Evolutionary conservation across 495 filamentous ascomycete genomes (phyloP).

Genomic region (Aspergillus affinis): DNA sequence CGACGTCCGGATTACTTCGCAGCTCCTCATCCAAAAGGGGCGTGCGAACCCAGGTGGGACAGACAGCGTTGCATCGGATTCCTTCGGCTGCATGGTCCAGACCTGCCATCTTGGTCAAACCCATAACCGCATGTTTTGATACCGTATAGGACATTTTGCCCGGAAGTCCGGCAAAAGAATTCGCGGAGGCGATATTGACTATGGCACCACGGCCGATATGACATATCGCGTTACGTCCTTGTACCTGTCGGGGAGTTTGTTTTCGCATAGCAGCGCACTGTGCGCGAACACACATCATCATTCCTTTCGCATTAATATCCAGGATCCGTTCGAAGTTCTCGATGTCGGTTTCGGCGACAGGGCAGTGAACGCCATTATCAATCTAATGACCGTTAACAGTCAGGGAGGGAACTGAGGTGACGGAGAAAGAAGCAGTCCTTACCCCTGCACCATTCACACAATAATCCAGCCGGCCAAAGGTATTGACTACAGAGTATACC

Average conservation of each 20-base stretch:
- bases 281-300: neutral
- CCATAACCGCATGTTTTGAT: constrained; percentile 5
- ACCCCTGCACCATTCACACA: neutral
- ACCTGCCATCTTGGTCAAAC: neutral
- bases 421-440: neutral
- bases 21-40: neutral
- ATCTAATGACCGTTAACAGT: neutral
- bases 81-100: neutral
- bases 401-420: neutral
- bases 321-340: neutral
- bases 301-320: neutral
- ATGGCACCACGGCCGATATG: constrained; percentile 1
- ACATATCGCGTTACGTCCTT: neutral
- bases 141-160: neutral
- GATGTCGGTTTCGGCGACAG: neutral
- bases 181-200: constrained; percentile 2
- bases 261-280: neutral
- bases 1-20: neutral
- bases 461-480: constrained; percentile 5
- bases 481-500: neutral
- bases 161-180: neutral
- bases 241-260: neutral
- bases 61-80: neutral
- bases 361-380: constrained; percentile 1
- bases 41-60: neutral